Base-by-base conservation (phyloP, 257 asterid genomes). In the Sherardia arvensis region DNA sequence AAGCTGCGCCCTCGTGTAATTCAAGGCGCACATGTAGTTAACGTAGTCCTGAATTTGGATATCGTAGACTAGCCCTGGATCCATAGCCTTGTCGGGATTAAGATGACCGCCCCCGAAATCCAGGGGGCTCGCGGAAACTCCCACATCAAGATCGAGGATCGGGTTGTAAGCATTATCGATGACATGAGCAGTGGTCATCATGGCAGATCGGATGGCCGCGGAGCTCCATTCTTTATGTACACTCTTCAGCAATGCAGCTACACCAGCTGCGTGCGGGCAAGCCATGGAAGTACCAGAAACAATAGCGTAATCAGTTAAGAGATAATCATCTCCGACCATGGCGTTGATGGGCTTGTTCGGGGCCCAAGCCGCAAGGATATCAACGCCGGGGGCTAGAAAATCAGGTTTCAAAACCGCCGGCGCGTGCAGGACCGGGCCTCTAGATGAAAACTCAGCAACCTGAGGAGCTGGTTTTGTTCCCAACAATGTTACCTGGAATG, bases 241-340 rank as follows among this genome's bases (percentile, higher is more conserved):
- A 34, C 69, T 63, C 22, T 62, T 55, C 21, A 62, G 69, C 65
- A 54, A 43, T 69, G 69, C 69, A n/a, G 69, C 65, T 70, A 70
- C 26, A 21, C 65, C 74, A 14, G 21, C 59, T 3, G 28, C 49
- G 17, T 70, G 69, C 8, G 74, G 74, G 0, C 59, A 70, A 21
- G 74, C 58, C 69, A 63, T 70, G 27, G 74, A 70, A 8, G 69
- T 63, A 22, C 74, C 74, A 1, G 74, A 70, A 1, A 40, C 60
- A 0, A 63, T 47, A 1, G 27, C 40, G 18, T 55, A 63, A 22
- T 62, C 74, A 7, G 60, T 23, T 5, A 62, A 21, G 53, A 62
- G 59, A 49, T 36, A 62, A 17, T 54, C 12, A 12, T 69, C 74
- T 20, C 69, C 36, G 20, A 63, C 55, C 18, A 64, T 7, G 21